These are phyloP conservation scores for Claviceps purpurea DNA, from an alignment of 2,329 filamentous ascomycete genomes.

Conservation along the genomic window DNA sequence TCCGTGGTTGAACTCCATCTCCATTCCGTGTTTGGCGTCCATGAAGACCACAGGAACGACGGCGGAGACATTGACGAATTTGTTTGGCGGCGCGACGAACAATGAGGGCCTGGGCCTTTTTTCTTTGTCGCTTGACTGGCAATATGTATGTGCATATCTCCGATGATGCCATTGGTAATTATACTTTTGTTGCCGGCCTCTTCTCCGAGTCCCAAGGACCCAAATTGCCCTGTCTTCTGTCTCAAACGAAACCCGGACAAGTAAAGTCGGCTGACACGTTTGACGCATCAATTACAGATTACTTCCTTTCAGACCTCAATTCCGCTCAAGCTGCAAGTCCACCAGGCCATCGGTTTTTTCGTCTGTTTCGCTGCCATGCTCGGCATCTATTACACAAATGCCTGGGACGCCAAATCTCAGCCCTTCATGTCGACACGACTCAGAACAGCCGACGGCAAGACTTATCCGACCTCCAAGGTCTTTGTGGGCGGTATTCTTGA, in stretches of 20 bases:
- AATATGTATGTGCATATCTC: conserved; percentile 17
- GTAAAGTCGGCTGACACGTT: no score
- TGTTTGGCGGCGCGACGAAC: conserved; percentile 26
- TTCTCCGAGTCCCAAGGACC: no score
- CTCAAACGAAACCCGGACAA: no score
- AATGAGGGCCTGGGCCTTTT: conserved; percentile 27
- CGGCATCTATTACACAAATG: conserved; percentile 26
- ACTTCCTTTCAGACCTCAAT: conserved; percentile 12
- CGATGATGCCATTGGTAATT: no score
- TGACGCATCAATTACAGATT: not conserved
- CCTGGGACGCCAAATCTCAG: conserved; percentile 21
- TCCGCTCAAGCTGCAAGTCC: conserved; percentile 24
- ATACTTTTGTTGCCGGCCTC: no score
- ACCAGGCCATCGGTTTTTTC: conserved; percentile 23
- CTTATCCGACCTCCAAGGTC: conserved; percentile 26
- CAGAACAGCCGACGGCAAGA: conserved; percentile 23
- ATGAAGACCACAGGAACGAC: conserved; percentile 18
- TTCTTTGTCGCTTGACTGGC: conserved; percentile 29
- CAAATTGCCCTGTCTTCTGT: no score
- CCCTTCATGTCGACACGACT: conserved; percentile 23
- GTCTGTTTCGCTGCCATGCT: conserved; percentile 22
- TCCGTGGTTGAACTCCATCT: conserved; percentile 41
- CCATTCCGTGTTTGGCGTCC: conserved; percentile 38
- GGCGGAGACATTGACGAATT: conserved; percentile 1
- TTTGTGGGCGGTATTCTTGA: conserved; percentile 29